phyloP scores from a whole-genome alignment of 306 rosid genomes.

The Carpinus viminea region DNA sequence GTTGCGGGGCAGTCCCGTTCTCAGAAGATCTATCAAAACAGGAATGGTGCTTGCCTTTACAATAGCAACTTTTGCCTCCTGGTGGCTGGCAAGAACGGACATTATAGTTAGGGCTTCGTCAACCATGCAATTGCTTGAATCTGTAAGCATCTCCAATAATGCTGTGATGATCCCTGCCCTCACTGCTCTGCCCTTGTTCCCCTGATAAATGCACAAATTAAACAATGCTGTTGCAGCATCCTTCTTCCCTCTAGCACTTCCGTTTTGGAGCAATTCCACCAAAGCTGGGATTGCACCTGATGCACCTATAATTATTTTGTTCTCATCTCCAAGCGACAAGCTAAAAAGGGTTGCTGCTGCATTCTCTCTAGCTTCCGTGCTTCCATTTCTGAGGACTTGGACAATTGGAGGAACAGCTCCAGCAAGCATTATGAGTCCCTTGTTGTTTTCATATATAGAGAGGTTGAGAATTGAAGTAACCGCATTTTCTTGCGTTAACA shows the following conservation, averaged over 20 bases:
- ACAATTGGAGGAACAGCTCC: conserved; percentile 95
- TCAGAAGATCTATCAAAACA: conserved; percentile 79
- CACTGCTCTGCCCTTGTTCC: conserved; percentile 92
- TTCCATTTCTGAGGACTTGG: conserved; percentile 87
- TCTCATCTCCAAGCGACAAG: conserved; percentile 94
- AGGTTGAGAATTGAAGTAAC: conserved; percentile 94
- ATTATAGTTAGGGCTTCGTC: conserved; percentile 89
- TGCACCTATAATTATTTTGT: conserved; percentile 90
- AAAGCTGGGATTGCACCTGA: conserved; percentile 90
- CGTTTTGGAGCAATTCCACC: conserved; percentile 82
- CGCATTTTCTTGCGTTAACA: conserved; percentile 78
- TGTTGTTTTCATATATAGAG: conserved; percentile 86
- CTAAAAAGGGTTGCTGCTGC: conserved; percentile 96
- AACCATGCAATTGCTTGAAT: conserved; percentile 75
- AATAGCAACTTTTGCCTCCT: conserved; percentile 77
- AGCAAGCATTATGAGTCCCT: conserved; percentile 93
- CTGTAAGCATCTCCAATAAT: conserved; percentile 79
- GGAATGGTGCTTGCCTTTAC: conserved; percentile 89
- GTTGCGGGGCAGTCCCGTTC: conserved; percentile 82
- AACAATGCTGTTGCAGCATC: conserved; percentile 95
- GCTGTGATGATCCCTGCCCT: conserved; percentile 78
- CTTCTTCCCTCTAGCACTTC: conserved; percentile 88
- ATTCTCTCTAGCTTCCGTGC: conserved; percentile 92
- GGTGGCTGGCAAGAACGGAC: conserved; percentile 95
- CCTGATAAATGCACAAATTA: conserved; percentile 92